These are phyloP conservation scores for Filobasidium floriforme DNA, from an alignment of 768 basidiomycete species.

Conservation along the genomic window DNA sequence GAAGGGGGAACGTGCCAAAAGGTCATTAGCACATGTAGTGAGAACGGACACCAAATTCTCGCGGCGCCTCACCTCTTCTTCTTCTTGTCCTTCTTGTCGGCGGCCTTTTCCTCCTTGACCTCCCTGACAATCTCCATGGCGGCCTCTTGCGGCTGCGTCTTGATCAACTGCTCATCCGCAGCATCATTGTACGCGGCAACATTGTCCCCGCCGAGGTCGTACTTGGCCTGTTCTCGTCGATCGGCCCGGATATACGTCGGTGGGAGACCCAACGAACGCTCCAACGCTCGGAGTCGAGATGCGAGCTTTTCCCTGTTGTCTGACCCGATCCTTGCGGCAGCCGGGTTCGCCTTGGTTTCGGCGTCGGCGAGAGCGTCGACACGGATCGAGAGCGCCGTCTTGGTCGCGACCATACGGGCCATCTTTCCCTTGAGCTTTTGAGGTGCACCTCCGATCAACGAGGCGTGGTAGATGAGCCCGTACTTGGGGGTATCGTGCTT, in stretches of 20 bases:
- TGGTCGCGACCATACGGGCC: slow-evolving; percentile 99
- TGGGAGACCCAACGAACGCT: slow-evolving; percentile 61
- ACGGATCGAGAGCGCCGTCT: slow-evolving; percentile 92
- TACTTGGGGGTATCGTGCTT: slow-evolving; percentile 66
- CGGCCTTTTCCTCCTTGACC: slow-evolving; percentile 79
- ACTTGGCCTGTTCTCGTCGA: slow-evolving; percentile 64
- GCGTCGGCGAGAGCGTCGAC: slow-evolving; percentile 91
- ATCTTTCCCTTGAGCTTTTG: slow-evolving; percentile 99
- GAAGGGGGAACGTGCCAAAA: too few relatives aligned
- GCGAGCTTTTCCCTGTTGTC: slow-evolving; percentile 94
- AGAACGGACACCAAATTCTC: too few relatives aligned
- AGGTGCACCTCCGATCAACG: slow-evolving; percentile 91
- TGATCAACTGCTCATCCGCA: slow-evolving; percentile 73
- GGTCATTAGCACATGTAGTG: too few relatives aligned
- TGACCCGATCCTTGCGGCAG: slow-evolving; percentile 78
- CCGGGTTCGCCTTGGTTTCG: slow-evolving; percentile 69
- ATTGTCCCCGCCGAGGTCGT: slow-evolving; percentile 72
- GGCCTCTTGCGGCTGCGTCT: slow-evolving; percentile 68
- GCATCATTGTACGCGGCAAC: slow-evolving; percentile 76
- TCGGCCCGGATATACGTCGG: slow-evolving; percentile 52
- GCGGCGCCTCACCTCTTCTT: slow-evolving; percentile 30
- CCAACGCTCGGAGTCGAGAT: slow-evolving; percentile 79
- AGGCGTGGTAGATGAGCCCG: slow-evolving; percentile 98
- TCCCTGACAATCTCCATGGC: slow-evolving; percentile 69
- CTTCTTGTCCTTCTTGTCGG: slow-evolving; percentile 56